phyloP scores from a whole-genome alignment of 1,284 basidiomycete species.

The Marasmius oreades region DNA sequence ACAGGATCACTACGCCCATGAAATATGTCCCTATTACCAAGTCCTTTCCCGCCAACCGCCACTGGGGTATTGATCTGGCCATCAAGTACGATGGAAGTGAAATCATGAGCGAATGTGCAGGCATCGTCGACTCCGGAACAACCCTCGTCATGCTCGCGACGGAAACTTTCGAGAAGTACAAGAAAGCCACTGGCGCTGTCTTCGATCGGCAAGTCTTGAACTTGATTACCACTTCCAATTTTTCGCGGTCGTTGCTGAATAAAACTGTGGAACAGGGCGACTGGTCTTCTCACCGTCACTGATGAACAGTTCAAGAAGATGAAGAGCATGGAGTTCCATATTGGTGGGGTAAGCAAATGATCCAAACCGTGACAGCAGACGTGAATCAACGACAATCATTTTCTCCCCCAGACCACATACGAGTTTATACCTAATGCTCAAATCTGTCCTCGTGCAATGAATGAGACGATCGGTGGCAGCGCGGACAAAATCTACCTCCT shows the following conservation, averaged over 20 bases:
- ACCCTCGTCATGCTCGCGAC: constrained; percentile 19
- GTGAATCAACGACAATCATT: background rate
- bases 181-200: constrained; percentile 41
- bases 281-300: constrained; percentile 56
- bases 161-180: constrained; percentile 45
- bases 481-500: constrained; percentile 41
- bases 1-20: constrained; percentile 11
- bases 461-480: constrained; percentile 37
- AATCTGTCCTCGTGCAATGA: constrained; percentile 49
- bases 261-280: constrained; percentile 25
- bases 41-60: constrained; percentile 25
- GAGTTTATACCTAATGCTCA: constrained; percentile 47
- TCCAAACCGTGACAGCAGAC: background rate
- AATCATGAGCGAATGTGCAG: constrained; percentile 16
- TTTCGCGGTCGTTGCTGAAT: background rate
- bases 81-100: constrained; percentile 24
- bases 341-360: constrained; percentile 21
- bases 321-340: constrained; percentile 54
- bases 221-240: background rate
- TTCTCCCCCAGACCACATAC: constrained; percentile 25
- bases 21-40: constrained; percentile 27
- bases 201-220: constrained; percentile 33
- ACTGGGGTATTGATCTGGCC: constrained; percentile 32
- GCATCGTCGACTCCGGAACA: constrained; percentile 23
- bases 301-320: constrained; percentile 44